Conservation (phyloP, 1,139 yeast genomes). For the Pichia sp. region DNA sequence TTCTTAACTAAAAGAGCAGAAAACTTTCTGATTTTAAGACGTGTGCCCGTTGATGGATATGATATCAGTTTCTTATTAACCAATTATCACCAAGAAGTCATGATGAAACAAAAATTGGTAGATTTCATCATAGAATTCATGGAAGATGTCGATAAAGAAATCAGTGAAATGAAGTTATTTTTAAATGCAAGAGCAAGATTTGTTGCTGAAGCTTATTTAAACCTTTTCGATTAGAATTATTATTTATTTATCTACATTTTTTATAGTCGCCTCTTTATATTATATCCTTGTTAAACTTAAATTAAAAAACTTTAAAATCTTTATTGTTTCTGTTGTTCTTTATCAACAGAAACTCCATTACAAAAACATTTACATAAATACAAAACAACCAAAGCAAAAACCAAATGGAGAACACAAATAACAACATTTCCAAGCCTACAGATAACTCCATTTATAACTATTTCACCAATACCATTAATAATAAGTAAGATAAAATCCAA, state of each 20-base stretch:
- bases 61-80: constrained; percentile 92
- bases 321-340: too few species aligned
- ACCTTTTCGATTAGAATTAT: constrained; percentile 56
- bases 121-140: constrained; percentile 96
- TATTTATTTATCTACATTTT: neutral
- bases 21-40: constrained; percentile 81
- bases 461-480: neutral
- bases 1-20: constrained; percentile 95
- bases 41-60: constrained; percentile 86
- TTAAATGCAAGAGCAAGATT: constrained; percentile 97
- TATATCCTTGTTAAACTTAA: too few species aligned
- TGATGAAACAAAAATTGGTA: constrained; percentile 91
- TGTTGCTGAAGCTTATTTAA: constrained; percentile 90
- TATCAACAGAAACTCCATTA: too few species aligned
- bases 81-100: constrained; percentile 89
- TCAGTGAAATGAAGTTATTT: constrained; percentile 95
- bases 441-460: constrained; percentile 13
- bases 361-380: neutral
- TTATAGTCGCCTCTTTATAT: neutral
- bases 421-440: constrained; percentile 27
- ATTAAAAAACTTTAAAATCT: too few species aligned
- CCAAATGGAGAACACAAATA: constrained; percentile 1
- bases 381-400: constrained; percentile 1
- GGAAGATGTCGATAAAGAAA: constrained; percentile 99
- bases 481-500: neutral